Percentiles rank a stretch among this genome's conserved stretches.
These are phyloP conservation scores for Mycosphaerella sp. DNA, from an alignment of 2,329 filamentous ascomycete species.

Conservation along the genomic window DNA sequence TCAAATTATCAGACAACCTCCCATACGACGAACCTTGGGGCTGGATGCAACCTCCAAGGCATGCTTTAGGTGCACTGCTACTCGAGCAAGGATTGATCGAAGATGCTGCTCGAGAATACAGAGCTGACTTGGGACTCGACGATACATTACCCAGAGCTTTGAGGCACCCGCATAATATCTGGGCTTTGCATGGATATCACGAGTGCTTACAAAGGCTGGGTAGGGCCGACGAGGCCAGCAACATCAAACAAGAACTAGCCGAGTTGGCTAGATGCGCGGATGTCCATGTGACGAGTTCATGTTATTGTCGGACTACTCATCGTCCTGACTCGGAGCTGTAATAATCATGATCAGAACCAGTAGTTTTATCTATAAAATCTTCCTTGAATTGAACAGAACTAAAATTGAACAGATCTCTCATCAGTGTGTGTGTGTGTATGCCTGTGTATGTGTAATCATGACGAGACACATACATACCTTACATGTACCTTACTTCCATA, in stretches of 20 bases:
- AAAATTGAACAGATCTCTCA: no score
- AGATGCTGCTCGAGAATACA: constrained; percentile 37
- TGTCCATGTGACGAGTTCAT: constrained; percentile 53
- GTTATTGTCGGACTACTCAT: constrained; percentile 44
- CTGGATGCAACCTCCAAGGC: constrained; percentile 69
- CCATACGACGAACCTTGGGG: constrained; percentile 70
- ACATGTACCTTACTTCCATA: no score
- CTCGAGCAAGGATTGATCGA: constrained; percentile 53
- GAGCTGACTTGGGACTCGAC: constrained; percentile 39
- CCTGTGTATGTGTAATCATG: no score
- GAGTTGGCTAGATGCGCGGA: constrained; percentile 53
- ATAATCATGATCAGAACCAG: no score
- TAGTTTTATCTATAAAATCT: no score
- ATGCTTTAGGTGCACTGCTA: constrained; percentile 62
- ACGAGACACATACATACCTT: no score
- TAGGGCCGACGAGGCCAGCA: constrained; percentile 41
- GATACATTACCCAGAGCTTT: constrained; percentile 56
- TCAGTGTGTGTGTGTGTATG: no score
- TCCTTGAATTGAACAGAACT: no score
- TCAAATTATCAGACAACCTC: constrained; percentile 54
- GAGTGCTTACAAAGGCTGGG: constrained; percentile 58
- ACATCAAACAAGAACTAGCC: constrained; percentile 48
- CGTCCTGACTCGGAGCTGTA: constrained; percentile 1
- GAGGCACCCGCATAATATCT: constrained; percentile 67
- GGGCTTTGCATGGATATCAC: constrained; percentile 66